Conservation (phyloP, 805 yeast genomes). For the Saccharomycopsis sp. region DNA sequence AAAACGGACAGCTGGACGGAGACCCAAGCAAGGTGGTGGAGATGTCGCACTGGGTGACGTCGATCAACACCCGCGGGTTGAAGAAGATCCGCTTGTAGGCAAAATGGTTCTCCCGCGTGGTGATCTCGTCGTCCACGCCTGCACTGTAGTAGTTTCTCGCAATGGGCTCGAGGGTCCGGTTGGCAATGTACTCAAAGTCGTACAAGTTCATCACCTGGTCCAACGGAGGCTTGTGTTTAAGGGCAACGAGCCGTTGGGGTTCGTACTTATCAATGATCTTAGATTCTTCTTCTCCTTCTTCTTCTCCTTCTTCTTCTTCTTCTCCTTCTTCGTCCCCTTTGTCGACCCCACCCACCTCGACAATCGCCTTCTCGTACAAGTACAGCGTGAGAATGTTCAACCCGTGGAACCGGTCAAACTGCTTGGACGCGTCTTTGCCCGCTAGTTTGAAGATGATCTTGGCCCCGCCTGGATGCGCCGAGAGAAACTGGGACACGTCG, state of each 20-base stretch:
- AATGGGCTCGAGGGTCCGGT: constrained; percentile 27
- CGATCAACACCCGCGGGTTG: constrained; percentile 37
- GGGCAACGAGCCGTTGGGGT: constrained; percentile 31
- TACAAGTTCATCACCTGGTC: constrained; percentile 28
- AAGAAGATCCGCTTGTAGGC: constrained; percentile 36
- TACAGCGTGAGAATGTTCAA: constrained; percentile 36
- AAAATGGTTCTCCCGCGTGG: constrained; percentile 36
- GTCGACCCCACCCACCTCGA: constrained; percentile 3
- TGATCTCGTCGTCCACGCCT: constrained; percentile 42
- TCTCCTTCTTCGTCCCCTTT: constrained; percentile 6
- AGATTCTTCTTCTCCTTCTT: constrained; percentile 12
- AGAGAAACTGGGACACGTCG: constrained; percentile 52
- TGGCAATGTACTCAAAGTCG: constrained; percentile 36
- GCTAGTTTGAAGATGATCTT: constrained; percentile 44
- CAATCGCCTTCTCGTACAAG: constrained; percentile 22
- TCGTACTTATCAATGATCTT: constrained; percentile 26
- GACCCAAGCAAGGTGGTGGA: constrained; percentile 54
- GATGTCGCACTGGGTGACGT: constrained; percentile 29
- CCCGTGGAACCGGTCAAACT: constrained; percentile 40
- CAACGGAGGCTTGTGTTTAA: constrained; percentile 28
- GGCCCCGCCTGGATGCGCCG: constrained; percentile 55
- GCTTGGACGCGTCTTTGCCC: constrained; percentile 39
- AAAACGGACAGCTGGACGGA: constrained; percentile 65
- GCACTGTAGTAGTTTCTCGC: constrained; percentile 39
- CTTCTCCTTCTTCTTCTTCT: constrained; percentile 2